These are phyloP conservation scores for Pogostemon cablin DNA, from an alignment of 257 asterid species.

Conservation along the genomic window DNA sequence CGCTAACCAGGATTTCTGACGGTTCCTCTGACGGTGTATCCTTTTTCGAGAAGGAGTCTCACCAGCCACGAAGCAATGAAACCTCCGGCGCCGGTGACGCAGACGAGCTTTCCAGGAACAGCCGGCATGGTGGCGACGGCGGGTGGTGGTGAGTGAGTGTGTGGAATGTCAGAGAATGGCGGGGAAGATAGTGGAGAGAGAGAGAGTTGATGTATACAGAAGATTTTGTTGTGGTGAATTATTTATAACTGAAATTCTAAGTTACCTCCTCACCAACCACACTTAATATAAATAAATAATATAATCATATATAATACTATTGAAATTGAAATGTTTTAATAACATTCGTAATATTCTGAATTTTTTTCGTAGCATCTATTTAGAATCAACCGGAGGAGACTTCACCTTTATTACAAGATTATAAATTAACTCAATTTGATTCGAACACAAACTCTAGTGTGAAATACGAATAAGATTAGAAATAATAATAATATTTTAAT, in stretches of 20 bases:
- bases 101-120: constrained; percentile 64
- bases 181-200: neutral
- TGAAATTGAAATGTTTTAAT: no score
- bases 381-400: no score
- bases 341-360: no score
- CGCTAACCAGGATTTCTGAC: constrained; percentile 83
- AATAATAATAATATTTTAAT: no score
- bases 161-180: neutral
- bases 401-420: no score
- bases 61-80: constrained; percentile 98
- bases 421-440: no score
- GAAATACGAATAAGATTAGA: no score
- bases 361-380: no score
- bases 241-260: constrained; percentile 31
- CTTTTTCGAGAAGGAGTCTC: constrained; percentile 80
- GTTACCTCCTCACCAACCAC: constrained; percentile 33
- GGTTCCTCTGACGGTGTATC: constrained; percentile 89
- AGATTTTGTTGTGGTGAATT: neutral
- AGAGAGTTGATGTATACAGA: constrained; percentile 14
- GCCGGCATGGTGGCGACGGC: constrained; percentile 56
- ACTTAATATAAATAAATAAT: no score
- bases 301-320: no score
- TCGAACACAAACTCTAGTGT: no score
- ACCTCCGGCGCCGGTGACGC: constrained; percentile 99
- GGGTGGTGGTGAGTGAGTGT: neutral